phyloP scores from a whole-genome alignment of 169 alveolate genomes.

The Plasmodium inui region DNA sequence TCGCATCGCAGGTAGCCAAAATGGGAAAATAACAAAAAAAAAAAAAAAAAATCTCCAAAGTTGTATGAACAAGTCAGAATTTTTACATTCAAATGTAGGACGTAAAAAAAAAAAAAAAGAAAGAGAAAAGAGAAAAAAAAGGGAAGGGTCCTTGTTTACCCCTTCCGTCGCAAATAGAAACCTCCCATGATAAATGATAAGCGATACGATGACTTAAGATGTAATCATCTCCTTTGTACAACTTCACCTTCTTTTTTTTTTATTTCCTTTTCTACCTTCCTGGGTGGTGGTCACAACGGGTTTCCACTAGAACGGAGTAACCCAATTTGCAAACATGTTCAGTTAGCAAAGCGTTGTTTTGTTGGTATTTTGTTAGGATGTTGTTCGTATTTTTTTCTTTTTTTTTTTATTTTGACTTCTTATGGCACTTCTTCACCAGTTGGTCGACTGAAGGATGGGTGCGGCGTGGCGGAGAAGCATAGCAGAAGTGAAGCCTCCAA shows the following conservation, averaged over 20 bases:
- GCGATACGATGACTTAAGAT: not conserved
- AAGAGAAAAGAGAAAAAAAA: not conserved
- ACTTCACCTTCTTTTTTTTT: not conserved
- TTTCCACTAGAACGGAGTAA: not conserved
- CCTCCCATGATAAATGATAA: not conserved
- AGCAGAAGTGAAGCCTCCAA: not conserved
- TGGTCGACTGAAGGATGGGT: not conserved
- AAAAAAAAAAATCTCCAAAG: not conserved
- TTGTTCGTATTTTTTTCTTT: not conserved
- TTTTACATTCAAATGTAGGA: not conserved
- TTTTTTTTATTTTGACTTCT: not conserved
- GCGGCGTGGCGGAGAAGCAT: not conserved
- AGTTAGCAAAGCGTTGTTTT: not conserved
- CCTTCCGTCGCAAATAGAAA: not conserved
- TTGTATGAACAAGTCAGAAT: constrained; percentile 8
- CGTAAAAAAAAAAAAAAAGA: not conserved
- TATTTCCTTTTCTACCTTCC: not conserved
- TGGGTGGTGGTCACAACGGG: not conserved
- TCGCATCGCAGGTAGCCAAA: not conserved
- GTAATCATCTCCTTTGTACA: not conserved
- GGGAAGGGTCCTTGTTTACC: not conserved
- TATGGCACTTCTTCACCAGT: not conserved
- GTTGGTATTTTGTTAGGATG: not conserved
- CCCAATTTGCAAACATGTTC: not conserved
- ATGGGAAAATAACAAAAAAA: not conserved